phyloP scores from a whole-genome alignment of 768 basidiomycete species.

The Lentinula aciculospora region DNA sequence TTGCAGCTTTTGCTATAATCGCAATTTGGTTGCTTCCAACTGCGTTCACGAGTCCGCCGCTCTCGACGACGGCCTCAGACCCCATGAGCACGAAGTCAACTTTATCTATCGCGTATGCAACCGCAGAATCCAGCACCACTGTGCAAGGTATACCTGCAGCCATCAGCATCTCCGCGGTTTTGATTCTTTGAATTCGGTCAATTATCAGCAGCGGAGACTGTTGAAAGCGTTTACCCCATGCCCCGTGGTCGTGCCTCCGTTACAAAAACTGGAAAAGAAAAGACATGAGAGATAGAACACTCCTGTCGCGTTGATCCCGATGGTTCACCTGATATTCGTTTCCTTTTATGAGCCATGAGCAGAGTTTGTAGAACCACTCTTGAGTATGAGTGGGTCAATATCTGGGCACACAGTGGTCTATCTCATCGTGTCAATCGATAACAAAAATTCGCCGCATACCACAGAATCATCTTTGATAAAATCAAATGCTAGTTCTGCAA shows the following conservation, averaged over 20 bases:
- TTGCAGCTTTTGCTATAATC: conserved; percentile 88
- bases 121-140: conserved; percentile 92
- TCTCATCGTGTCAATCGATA: conserved; percentile 5
- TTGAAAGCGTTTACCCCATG: conserved; percentile 57
- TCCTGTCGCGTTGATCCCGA: background rate
- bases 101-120: conserved; percentile 95
- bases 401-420: conserved; percentile 39
- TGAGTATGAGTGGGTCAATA: conserved; percentile 95
- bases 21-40: conserved; percentile 97
- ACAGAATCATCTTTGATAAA: conserved; percentile 96
- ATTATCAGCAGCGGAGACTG: background rate
- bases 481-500: conserved; percentile 80
- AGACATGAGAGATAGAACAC: conserved; percentile 10
- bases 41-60: conserved; percentile 87
- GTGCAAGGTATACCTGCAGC: conserved; percentile 88
- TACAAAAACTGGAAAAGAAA: conserved; percentile 67
- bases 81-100: conserved; percentile 95
- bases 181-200: conserved; percentile 49
- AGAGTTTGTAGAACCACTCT: conserved; percentile 93
- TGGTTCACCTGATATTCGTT: conserved; percentile 74
- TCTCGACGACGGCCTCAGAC: conserved; percentile 97
- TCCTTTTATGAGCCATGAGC: conserved; percentile 82
- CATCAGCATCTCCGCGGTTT: conserved; percentile 83
- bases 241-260: conserved; percentile 92
- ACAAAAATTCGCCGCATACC: conserved; percentile 32